phyloP scores from a whole-genome alignment of 2,329 filamentous ascomycete genomes.

The Cordyceps javanica region DNA sequence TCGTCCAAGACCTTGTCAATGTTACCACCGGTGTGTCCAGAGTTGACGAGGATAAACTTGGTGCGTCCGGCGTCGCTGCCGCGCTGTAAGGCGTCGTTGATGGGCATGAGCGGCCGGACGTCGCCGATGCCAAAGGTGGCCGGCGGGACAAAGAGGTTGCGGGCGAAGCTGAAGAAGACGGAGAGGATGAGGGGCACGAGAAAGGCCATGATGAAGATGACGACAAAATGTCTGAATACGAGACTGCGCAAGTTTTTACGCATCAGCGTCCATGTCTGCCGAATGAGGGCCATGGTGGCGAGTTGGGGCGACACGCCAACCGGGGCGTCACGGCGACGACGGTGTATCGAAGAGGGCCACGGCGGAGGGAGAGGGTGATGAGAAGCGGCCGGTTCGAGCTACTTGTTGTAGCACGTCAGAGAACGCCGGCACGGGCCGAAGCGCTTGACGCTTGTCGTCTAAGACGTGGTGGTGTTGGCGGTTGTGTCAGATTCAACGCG shows the following conservation, averaged over 20 bases:
- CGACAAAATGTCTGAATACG: slow-evolving; percentile 44
- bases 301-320: background rate
- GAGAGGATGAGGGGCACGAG: slow-evolving; percentile 53
- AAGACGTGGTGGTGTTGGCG: no score
- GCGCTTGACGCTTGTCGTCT: no score
- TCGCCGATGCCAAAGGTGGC: slow-evolving; percentile 67
- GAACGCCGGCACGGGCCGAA: no score
- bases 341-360: no score
- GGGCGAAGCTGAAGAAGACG: slow-evolving; percentile 61
- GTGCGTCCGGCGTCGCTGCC: slow-evolving; percentile 52
- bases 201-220: slow-evolving; percentile 51
- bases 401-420: no score
- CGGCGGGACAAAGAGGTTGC: slow-evolving; percentile 77
- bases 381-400: no score
- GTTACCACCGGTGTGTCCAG: slow-evolving; percentile 59
- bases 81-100: slow-evolving; percentile 55
- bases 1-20: slow-evolving; percentile 65
- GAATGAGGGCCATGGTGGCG: slow-evolving; percentile 43
- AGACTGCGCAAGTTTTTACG: slow-evolving; percentile 57
- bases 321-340: background rate
- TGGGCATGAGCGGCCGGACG: slow-evolving; percentile 53
- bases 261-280: slow-evolving; percentile 55
- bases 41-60: slow-evolving; percentile 74
- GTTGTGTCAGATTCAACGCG: no score
- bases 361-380: no score